phyloP scores from a whole-genome alignment of 192 early-diverging fungal species.

The Backusella tarrabulga region DNA sequence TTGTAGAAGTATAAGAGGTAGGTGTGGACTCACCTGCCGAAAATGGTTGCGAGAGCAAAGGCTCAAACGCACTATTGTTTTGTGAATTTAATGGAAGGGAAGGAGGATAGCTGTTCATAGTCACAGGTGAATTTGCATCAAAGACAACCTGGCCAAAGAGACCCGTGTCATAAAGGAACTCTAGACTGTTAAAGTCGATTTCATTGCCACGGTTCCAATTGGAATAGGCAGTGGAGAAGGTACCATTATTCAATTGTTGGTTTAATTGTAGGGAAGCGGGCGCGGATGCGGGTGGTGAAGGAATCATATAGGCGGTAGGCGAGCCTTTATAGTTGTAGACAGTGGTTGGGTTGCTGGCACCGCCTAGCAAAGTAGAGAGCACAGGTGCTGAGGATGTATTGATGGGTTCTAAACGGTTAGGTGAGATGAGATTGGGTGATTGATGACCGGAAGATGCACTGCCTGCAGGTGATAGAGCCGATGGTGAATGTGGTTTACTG shows the following conservation, averaged over 20 bases:
- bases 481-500: background rate
- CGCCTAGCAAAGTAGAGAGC: background rate
- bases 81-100: background rate
- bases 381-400: background rate
- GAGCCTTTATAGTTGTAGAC: background rate
- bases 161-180: conserved; percentile 25
- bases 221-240: background rate
- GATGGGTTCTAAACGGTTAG: background rate
- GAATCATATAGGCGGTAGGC: background rate
- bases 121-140: conserved; percentile 14
- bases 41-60: background rate
- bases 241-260: background rate
- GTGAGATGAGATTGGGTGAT: background rate
- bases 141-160: conserved; percentile 34
- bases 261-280: background rate
- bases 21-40: background rate
- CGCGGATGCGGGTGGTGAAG: background rate
- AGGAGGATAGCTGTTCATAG: background rate
- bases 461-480: background rate
- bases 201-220: background rate
- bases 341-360: background rate
- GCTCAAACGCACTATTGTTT: background rate
- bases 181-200: conserved; percentile 30
- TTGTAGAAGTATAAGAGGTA: background rate
- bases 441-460: background rate